Base-by-base conservation (phyloP, 2,329 filamentous ascomycete species). In the Penicillium sp. region DNA sequence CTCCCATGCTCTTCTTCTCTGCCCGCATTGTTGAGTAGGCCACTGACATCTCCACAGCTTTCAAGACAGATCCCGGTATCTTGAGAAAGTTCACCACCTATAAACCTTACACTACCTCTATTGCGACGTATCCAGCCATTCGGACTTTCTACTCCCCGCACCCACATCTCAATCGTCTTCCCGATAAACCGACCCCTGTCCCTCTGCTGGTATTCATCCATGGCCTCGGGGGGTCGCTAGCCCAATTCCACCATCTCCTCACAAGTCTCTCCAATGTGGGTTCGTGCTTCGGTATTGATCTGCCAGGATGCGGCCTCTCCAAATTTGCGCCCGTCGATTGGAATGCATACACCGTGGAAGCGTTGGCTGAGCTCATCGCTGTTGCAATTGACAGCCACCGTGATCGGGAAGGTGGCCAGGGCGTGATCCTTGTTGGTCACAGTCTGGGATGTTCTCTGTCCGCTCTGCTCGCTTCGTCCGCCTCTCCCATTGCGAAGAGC, bases 161-260 rank as follows among this genome's bases (percentile, higher is more conserved):
- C 76, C 85, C 88, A 20, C 92, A 97, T 71, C 87, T 88, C n/a
- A 85, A 88, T 60, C 90, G 95, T 73, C 83, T 98, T 4, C 92
- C 91, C 2, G 84, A 81, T 43, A 83, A 87, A 62, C 90, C 91
- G 1, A 83, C 85, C 0, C 88, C 90, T 0, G 78, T 97, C 11
- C 95, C 95, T 1, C 79, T 99, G 10, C 79, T 98, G 3, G 92
- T 98, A 45, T 96, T 96, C 72, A 83, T 98, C 58, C 95, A 98
- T 71, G 95, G 95, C 1, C 83, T 98, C 10, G 95, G 94, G n/a
- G 95, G 95, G 51, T 96, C 91, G 0, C 84, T 92, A 25, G 89
- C 92, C 11, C 95, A 98, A 71, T 98, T 97, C 72, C 85, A 91
- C 57, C 86, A 90, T 34, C 79, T 98, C 5, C 79, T 98, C 15